Base-by-base conservation (phyloP, 345 rosid species). In the Tarenaya hassleriana region DNA sequence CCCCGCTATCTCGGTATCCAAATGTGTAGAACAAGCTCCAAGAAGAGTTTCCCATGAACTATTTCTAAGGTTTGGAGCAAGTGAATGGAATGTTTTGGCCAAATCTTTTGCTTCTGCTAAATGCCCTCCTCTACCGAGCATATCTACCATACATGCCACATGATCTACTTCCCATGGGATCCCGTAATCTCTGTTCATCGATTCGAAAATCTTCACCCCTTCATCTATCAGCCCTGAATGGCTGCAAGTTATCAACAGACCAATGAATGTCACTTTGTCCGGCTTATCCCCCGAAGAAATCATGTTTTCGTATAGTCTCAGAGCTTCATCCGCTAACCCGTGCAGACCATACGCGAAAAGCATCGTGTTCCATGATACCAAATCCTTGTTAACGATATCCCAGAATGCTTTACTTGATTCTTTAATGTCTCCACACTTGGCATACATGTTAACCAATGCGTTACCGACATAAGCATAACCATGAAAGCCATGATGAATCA, bases 341-440 rank as follows among this genome's bases (percentile, higher is more conserved):
- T 88, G 94, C 47, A 88, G 33, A 46, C 88, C 88, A 29, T 75
- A 74, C 3, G 77, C 88, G 29, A 84, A 88, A 61, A 88, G 41
- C 91, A 84, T 76, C 1, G 86, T 65, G 64, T 84, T 88, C 74
- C 85, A 80, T 63, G 88, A 80, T 40, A 82, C 88, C 58, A 78
- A 40, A 67, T 84, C 88, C 69, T 80, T 88, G 48, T 58, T 58
- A 31, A 21, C 16, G 50, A 80, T 78, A 47, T 84, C 79, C 27
- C 51, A 18, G 65, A 88, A 84, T 21, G 83, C 84, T 1, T 2
- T 47, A 18, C 60, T 42, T 10, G 96, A 82, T 1, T 72, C 74
- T 10, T 60, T 66, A 13, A 82, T 64, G 51, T 82, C 69, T 49
- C 94, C 96, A 29, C 83, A 88, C 27, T 82, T 84, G 0, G 86